Percentiles rank a stretch among this genome's conserved stretches.
Evolutionary conservation across 2,329 filamentous ascomycete genomes (phyloP).

Genomic region (Atkinsonella texensis): DNA sequence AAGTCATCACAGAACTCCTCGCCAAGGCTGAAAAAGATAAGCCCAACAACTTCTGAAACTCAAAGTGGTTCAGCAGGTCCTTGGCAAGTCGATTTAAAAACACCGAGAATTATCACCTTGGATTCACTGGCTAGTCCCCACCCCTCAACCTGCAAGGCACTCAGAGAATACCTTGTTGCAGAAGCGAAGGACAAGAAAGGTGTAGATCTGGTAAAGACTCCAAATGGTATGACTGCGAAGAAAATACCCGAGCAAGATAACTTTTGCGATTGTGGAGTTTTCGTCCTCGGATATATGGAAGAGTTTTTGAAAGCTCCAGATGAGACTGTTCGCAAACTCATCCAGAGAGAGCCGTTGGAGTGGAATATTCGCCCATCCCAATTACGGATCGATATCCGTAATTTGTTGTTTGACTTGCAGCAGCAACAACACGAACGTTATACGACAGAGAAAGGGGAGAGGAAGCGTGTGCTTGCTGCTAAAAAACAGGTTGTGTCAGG

Average conservation of each 20-base stretch:
- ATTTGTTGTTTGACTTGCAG: conserved; percentile 52
- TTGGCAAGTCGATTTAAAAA: conserved; percentile 25
- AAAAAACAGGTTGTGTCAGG: conserved; percentile 9
- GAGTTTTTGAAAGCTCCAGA: conserved; percentile 70
- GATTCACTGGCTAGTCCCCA: conserved; percentile 69
- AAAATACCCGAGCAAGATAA: conserved; percentile 72
- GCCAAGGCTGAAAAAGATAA: conserved; percentile 5
- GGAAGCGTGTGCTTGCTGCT: conserved; percentile 17
- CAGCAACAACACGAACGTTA: conserved; percentile 37
- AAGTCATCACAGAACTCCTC: conserved; percentile 1
- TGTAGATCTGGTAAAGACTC: conserved; percentile 24
- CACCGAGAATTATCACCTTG: conserved; percentile 69
- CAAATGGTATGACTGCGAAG: conserved; percentile 52
- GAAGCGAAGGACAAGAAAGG: conserved; percentile 56
- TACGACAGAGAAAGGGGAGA: conserved; percentile 25
- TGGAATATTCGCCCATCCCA: conserved; percentile 45
- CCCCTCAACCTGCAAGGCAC: conserved; percentile 46
- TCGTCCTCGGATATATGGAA: conserved; percentile 71
- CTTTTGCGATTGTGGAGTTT: conserved; percentile 81
- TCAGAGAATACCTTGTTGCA: conserved; percentile 65
- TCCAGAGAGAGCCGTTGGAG: conserved; percentile 41
- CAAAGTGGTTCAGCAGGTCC: not conserved
- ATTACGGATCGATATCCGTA: conserved; percentile 54
- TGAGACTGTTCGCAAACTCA: conserved; percentile 51
- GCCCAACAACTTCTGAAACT: conserved; percentile 6